Evolutionary conservation across 2,329 filamentous ascomycete genomes (phyloP).

Genomic region (Sclerotinia spermophila): DNA sequence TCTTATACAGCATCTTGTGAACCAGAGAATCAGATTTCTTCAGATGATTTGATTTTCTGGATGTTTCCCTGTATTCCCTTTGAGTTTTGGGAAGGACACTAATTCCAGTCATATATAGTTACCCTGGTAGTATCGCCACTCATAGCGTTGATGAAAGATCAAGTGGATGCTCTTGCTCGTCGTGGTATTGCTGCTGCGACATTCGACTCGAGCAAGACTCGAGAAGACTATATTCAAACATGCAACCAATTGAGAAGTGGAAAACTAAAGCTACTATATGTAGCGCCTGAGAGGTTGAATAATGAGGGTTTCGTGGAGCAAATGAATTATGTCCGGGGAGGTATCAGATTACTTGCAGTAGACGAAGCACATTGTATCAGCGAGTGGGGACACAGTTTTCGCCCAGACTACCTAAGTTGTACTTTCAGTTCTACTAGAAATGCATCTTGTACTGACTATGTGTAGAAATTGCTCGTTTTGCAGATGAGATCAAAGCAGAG

Average conservation of each 20-base stretch:
- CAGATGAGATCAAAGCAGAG: conserved; percentile 52
- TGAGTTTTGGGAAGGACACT: background rate
- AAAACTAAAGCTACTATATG: conserved; percentile 52
- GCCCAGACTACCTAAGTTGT: conserved; percentile 49
- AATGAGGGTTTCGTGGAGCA: conserved; percentile 57
- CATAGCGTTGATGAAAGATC: conserved; percentile 59
- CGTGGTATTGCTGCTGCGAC: conserved; percentile 51
- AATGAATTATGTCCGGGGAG: conserved; percentile 52
- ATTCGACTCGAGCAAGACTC: conserved; percentile 53
- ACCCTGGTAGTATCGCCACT: conserved; percentile 55
- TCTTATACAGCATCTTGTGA: background rate
- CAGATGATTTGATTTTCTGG: background rate
- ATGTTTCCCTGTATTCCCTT: background rate
- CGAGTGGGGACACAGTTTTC: conserved; percentile 51
- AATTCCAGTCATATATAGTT: conserved; percentile 29
- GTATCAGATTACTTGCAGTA: conserved; percentile 53
- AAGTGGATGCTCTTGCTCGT: conserved; percentile 51
- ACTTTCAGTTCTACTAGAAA: background rate
- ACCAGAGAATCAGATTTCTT: background rate
- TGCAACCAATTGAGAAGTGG: conserved; percentile 47
- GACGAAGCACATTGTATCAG: conserved; percentile 59
- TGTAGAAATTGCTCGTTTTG: conserved; percentile 50
- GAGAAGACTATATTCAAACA: conserved; percentile 40
- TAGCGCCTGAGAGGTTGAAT: conserved; percentile 57
- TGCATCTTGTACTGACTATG: conserved; percentile 14